Base-by-base conservation (phyloP, 768 basidiomycete genomes). In the Leccinum aurantiacum region DNA sequence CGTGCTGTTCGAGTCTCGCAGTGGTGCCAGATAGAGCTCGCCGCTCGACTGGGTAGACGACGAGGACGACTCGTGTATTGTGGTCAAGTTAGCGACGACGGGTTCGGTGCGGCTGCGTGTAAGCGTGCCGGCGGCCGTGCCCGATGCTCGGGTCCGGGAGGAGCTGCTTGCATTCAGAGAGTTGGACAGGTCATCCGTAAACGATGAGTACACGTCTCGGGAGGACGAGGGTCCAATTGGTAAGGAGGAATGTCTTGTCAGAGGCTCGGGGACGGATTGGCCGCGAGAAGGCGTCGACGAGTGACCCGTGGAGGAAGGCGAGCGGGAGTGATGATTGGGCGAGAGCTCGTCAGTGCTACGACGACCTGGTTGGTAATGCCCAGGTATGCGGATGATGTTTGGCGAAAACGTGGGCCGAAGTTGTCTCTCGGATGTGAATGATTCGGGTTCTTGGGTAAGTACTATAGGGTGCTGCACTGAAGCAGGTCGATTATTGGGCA, bases 381-480 rank as follows among this genome's bases (percentile, higher is more conserved):
- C 78, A 2, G 89, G 89, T 3, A 84, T 88, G 52, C 89, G 86
- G 33, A 90, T 77, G 69, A 89, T 86, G 57, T 76, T 83, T n/a
- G 82, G 66, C 2, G 86, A 86, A 65, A 90, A 91, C 1, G 90
- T 90, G 1, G 87, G 78, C 48, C 84, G 82, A 17, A 90, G 81
- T 14, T 84, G 81, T 19, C 69, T 75, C 58, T 75, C 76, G 6
- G 81, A 69, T 0, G 82, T 87, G 65, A 80, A 89, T 3, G 78
- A 76, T 57, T 83, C 80, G 1, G 72, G 73, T 54, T 75, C 69
- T 35, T 65, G 64, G 10, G 65, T 66, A 54, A 70, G 62, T 24
- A 44, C 41, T 10, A 55, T 0, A 13, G 59, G 13, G 17, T 60
- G 69, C 19, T 65, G 64, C 14, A 6, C 49, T 44, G 65, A 64